Base-by-base conservation (phyloP, 306 rosid species). In the Quillaja saponaria region DNA sequence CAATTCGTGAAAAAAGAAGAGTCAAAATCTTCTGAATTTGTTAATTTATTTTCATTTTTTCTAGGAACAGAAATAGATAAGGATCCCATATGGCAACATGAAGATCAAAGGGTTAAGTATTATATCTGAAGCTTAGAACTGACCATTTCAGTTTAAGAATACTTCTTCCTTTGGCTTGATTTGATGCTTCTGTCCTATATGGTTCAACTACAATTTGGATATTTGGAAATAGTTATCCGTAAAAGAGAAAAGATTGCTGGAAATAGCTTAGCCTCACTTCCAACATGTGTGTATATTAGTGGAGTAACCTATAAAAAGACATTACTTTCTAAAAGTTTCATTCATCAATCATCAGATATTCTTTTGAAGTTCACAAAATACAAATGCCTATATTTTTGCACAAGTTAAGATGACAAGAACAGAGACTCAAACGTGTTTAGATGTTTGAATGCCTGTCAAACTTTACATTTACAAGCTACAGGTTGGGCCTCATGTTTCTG, bases 331-430 rank as follows among this genome's bases (percentile, higher is more conserved):
- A 38, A 20, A 56, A 40, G 53, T 40, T 55, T 34, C 25, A 52
- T 35, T 48, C 13, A 62, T 55, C 42, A 19, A n/a, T n/a, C n/a
- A n/a, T n/a, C n/a, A n/a, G n/a, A n/a, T 6, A 16, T 46, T 21
- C 34, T 50, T 46, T 68, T 49, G 40, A 52, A 67, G 56, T 25
- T 20, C 31, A 40, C 66, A 14, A 41, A 51, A 13, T 37, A 17
- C 25, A 50, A 7, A 14, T 39, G 47, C 3, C 12, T 41, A 41
- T 42, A 11, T 42, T 47, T 10, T 37, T 46, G 21, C 20, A 38
- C 34, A 34, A 34, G 20, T 21, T 49, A 35, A 21, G 57, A 49
- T 18, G 17, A 6, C 44, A 15, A 62, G 34, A 42, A 31, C 58
- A 7, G 20, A 46, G 9, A 54, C 17, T 38, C 16, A 28, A 7